Base-by-base conservation (phyloP, 2,329 filamentous ascomycete species). In the Colletotrichum gigasporum region DNA sequence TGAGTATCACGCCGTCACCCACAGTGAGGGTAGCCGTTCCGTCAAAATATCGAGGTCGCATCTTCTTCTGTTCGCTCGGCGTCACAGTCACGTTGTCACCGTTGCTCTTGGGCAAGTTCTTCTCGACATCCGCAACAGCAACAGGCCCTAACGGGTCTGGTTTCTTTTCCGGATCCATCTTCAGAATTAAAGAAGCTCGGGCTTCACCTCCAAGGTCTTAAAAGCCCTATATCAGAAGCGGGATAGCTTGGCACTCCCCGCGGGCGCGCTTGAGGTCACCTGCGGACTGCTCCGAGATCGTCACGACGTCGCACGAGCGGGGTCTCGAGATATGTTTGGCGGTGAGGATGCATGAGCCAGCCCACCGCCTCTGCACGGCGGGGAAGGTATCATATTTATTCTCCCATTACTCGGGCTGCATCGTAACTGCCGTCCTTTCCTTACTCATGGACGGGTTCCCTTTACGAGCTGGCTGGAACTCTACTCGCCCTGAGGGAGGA, bases 1-100 rank as follows among this genome's bases (percentile, higher is more conserved):
- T 69, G 7, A 72, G 59, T 8, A 72, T 60, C 14, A 71, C 67
- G 28, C 45, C 51, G 5, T 28, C 52, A 4, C 52, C 51, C 16
- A 50, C 8, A 4, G 35, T 57, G 7, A 63, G 47, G 3, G 45
- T 57, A 11, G 58, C 37, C 7, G 63, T 63, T 7, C 63, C 63
- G 32, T 63, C 58, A n/a, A 63, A 65, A 10, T 47, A 47, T 22
- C 4, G 53, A 3, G 24, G 41, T n/a, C 34, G 18, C 34, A 54
- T 60, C 20, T 7, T 60, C 11, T 59, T 37, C 28, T 37, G 4
- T 11, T 44, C 20, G 5, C 16, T 34, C 53, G n/a, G 28, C 6
- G 20, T 24, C 14, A 16, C 14, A 1, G 39, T 18, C 18, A 42
- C 39, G 8, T 42, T 18, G 18, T 30, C n/a, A n/a, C n/a, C n/a